A percentile compares a stretch with the other conserved stretches of the same genome.
These are phyloP conservation scores for Akanthomyces muscarius DNA, from an alignment of 2,329 filamentous ascomycete genomes.

Conservation along the genomic window DNA sequence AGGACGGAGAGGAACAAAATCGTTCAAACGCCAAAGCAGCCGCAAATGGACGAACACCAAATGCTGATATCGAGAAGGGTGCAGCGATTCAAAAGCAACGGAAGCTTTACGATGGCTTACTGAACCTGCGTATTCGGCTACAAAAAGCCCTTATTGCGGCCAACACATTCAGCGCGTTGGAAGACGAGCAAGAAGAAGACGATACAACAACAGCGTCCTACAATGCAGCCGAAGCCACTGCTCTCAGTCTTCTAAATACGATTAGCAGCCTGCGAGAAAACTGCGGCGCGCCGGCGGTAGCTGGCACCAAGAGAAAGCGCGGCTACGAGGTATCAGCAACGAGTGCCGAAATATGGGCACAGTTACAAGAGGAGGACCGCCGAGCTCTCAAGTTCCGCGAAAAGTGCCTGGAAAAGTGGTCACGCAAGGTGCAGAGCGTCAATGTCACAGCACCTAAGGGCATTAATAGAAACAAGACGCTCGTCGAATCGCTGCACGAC, in stretches of 20 bases:
- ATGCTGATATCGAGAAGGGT: conserved; percentile 73
- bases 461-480: conserved; percentile 34
- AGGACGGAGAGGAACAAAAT: conserved; percentile 33
- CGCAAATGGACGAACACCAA: conserved; percentile 28
- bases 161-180: conserved; percentile 62
- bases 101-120: conserved; percentile 77
- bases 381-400: conserved; percentile 58
- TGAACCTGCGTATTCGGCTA: conserved; percentile 86
- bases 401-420: conserved; percentile 84
- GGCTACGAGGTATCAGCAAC: conserved; percentile 51
- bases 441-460: conserved; percentile 27
- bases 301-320: conserved; percentile 60
- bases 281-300: conserved; percentile 47
- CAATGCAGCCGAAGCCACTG: conserved; percentile 78
- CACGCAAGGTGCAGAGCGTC: conserved; percentile 60
- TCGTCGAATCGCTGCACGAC: conserved; percentile 64
- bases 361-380: conserved; percentile 63
- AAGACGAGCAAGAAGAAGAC: conserved; percentile 30
- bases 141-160: conserved; percentile 84
- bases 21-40: conserved; percentile 31
- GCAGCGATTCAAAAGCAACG: conserved; percentile 81
- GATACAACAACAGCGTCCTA: conserved; percentile 50
- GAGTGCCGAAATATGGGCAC: conserved; percentile 66
- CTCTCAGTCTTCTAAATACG: conserved; percentile 78
- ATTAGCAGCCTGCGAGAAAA: conserved; percentile 66